phyloP scores from a whole-genome alignment of 1,139 yeast species.

The Geotrichum restrictum region DNA sequence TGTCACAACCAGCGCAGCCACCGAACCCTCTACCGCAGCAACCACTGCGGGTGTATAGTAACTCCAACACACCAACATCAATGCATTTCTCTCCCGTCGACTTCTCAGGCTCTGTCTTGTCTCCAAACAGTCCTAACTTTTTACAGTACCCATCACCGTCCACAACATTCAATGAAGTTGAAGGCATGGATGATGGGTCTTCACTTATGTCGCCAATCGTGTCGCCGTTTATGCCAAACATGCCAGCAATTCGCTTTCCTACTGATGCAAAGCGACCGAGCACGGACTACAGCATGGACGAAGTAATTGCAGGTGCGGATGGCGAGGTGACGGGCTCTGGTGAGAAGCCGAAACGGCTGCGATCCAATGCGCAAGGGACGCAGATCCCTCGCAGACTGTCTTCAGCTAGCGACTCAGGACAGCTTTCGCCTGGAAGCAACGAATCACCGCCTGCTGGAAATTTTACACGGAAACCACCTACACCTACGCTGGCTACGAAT shows the following conservation, averaged over 20 bases:
- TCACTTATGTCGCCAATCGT: slow-evolving; percentile 20
- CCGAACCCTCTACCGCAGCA: slow-evolving; percentile 4
- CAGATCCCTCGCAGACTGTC: slow-evolving; percentile 12
- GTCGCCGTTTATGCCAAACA: slow-evolving; percentile 19
- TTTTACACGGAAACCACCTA: slow-evolving; percentile 12
- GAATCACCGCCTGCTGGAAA: slow-evolving; percentile 8
- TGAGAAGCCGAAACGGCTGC: slow-evolving; percentile 17
- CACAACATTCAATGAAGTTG: slow-evolving; percentile 14
- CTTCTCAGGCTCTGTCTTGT: slow-evolving; percentile 7
- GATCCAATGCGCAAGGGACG: slow-evolving; percentile 18
- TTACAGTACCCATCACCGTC: slow-evolving; percentile 16
- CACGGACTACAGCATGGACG: slow-evolving; percentile 14
- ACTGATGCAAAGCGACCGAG: slow-evolving; percentile 19
- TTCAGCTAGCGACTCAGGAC: slow-evolving; percentile 13
- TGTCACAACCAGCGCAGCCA: slow-evolving; percentile 10
- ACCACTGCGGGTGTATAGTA: slow-evolving; percentile 6
- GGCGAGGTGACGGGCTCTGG: neutral
- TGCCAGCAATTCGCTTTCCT: slow-evolving; percentile 19
- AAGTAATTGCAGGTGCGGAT: slow-evolving; percentile 4
- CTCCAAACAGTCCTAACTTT: slow-evolving; percentile 15
- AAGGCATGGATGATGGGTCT: slow-evolving; percentile 14
- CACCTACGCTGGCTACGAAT: slow-evolving; percentile 5
- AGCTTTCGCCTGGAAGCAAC: slow-evolving; percentile 11
- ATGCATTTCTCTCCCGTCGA: slow-evolving; percentile 14
- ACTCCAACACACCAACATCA: slow-evolving; percentile 7